A percentile compares a stretch with the other conserved stretches of the same genome.
phyloP scores from a whole-genome alignment of 192 early-diverging fungal genomes.

The Podila clonocystis region DNA sequence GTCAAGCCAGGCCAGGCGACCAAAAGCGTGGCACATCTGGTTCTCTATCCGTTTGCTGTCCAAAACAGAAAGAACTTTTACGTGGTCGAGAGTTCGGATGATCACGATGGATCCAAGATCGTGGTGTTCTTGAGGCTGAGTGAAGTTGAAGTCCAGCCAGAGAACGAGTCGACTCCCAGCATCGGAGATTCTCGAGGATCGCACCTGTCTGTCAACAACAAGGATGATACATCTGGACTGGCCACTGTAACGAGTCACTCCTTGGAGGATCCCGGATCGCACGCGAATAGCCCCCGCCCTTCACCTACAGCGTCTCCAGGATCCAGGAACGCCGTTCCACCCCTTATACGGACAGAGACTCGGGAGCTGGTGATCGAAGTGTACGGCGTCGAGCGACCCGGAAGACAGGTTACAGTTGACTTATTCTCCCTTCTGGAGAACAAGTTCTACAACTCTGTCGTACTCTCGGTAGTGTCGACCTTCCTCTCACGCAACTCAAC shows the following conservation, averaged over 20 bases:
- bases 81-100: constrained; percentile 64
- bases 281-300: constrained; percentile 42
- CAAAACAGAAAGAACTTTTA: constrained; percentile 81
- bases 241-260: constrained; percentile 20
- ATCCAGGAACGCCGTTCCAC: constrained; percentile 28
- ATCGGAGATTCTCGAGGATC: constrained; percentile 23
- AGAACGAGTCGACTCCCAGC: constrained; percentile 1
- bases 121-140: constrained; percentile 42
- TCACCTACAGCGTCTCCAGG: constrained; percentile 55
- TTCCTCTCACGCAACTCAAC: constrained; percentile 76
- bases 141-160: constrained; percentile 41
- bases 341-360: constrained; percentile 45
- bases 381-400: constrained; percentile 70
- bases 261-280: constrained; percentile 36
- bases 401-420: constrained; percentile 65
- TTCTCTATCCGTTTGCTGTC: constrained; percentile 69
- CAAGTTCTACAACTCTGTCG: constrained; percentile 67
- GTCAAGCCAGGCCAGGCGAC: constrained; percentile 73
- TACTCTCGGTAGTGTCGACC: constrained; percentile 68
- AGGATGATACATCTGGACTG: neutral
- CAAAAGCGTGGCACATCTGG: constrained; percentile 61
- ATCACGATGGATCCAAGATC: constrained; percentile 66
- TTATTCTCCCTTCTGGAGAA: constrained; percentile 72
- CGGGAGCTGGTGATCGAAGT: constrained; percentile 74
- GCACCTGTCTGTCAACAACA: constrained; percentile 2